phyloP scores from a whole-genome alignment of 2,329 filamentous ascomycete species.

The Hymenoscyphus occultus region DNA sequence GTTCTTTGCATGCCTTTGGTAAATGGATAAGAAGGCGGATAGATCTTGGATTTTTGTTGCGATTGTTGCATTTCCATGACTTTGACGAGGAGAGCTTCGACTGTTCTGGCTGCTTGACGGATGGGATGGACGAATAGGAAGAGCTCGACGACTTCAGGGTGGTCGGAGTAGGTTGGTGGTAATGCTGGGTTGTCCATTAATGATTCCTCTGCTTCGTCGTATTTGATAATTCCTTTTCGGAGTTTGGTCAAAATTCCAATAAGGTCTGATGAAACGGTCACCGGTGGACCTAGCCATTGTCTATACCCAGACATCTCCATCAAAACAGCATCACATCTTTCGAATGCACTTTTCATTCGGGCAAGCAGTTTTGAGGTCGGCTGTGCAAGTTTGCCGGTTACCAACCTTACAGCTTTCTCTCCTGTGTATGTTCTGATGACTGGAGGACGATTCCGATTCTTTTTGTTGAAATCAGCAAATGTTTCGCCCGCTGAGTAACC shows the following conservation, averaged over 20 bases:
- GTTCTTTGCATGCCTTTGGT: constrained; percentile 51
- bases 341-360: constrained; percentile 45
- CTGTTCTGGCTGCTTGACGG: constrained; percentile 48
- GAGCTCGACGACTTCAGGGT: constrained; percentile 49
- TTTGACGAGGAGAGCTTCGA: constrained; percentile 47
- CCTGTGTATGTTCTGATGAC: constrained; percentile 32
- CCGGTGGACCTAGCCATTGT: constrained; percentile 45
- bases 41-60: constrained; percentile 42
- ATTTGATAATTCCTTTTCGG: constrained; percentile 43
- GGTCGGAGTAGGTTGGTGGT: constrained; percentile 45
- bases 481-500: constrained; percentile 29
- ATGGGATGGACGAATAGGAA: constrained; percentile 55
- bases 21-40: constrained; percentile 53
- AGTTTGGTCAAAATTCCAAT: constrained; percentile 41
- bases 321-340: constrained; percentile 49
- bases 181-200: constrained; percentile 46
- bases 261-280: constrained; percentile 44
- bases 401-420: constrained; percentile 33
- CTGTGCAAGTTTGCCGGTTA: constrained; percentile 40
- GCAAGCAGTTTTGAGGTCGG: constrained; percentile 48
- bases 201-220: constrained; percentile 46
- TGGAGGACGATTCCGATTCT: constrained; percentile 22
- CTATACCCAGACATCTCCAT: constrained; percentile 54
- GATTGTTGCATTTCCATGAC: constrained; percentile 47
- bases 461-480: constrained; percentile 38